Conservation (phyloP, 495 filamentous ascomycete genomes). For the Aspergillus mulundensis region DNA sequence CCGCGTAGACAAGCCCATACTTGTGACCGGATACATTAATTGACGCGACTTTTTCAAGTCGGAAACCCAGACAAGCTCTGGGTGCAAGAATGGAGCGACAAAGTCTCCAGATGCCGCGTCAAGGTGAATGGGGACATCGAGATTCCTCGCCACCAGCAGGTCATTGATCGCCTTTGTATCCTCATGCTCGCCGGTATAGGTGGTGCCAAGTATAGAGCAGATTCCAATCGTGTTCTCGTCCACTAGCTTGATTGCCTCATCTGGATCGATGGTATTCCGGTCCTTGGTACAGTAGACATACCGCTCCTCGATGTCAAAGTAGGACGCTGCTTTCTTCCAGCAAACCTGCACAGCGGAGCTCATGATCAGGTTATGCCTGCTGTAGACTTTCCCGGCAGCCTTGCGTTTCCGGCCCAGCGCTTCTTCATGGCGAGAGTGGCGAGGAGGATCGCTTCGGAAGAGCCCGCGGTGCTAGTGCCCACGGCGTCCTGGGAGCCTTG, state of each 20-base stretch:
- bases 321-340: slow-evolving; percentile 95
- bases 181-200: slow-evolving; percentile 95
- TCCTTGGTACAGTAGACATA: slow-evolving; percentile 78
- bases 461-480: slow-evolving; percentile 82
- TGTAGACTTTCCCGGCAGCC: slow-evolving; percentile 68
- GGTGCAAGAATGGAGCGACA: slow-evolving; percentile 82
- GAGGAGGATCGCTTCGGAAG: slow-evolving; percentile 88
- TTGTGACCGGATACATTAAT: slow-evolving; percentile 95
- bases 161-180: slow-evolving; percentile 88
- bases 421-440: slow-evolving; percentile 91
- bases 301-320: slow-evolving; percentile 90
- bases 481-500: slow-evolving; percentile 46
- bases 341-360: slow-evolving; percentile 89
- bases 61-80: slow-evolving; percentile 79
- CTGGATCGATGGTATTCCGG: slow-evolving; percentile 83
- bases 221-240: slow-evolving; percentile 97
- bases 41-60: slow-evolving; percentile 76
- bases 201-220: slow-evolving; percentile 82
- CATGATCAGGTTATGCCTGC: slow-evolving; percentile 87
- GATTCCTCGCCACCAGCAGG: slow-evolving; percentile 61
- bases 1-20: slow-evolving; percentile 52
- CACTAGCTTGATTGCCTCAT: slow-evolving; percentile 73
- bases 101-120: slow-evolving; percentile 90
- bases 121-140: slow-evolving; percentile 84
- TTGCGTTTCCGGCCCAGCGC: slow-evolving; percentile 82